These are phyloP conservation scores for Chaetomiaceae sp. DNA, from an alignment of 2,329 filamentous ascomycete genomes.

Conservation along the genomic window DNA sequence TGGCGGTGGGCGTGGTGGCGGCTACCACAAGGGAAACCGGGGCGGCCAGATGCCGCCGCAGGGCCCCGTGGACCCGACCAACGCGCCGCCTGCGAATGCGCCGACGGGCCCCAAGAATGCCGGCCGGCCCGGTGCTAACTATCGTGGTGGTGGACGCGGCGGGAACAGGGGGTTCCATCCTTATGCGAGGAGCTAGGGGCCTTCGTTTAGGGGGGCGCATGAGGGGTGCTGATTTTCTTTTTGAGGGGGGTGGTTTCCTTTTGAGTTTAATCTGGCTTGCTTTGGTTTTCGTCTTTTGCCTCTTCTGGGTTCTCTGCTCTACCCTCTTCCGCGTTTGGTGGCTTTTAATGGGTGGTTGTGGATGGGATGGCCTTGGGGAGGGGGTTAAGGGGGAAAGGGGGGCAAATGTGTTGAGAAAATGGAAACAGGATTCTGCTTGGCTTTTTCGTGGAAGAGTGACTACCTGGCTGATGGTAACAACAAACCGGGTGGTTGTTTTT, in stretches of 20 bases:
- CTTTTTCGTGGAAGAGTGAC: no score
- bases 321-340: no score
- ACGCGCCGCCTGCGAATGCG: conserved; percentile 69
- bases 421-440: no score
- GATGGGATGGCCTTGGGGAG: no score
- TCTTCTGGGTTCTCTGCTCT: no score
- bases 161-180: conserved; percentile 74
- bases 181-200: conserved; percentile 44
- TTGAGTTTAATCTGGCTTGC: neutral
- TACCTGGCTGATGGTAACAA: no score
- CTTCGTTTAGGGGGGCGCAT: neutral
- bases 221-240: no score
- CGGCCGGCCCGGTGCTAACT: conserved; percentile 85
- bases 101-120: conserved; percentile 96
- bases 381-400: no score
- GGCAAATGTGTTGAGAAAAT: no score
- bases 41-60: conserved; percentile 29
- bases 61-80: conserved; percentile 46
- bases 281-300: no score
- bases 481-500: no score
- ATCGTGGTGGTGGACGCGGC: conserved; percentile 81
- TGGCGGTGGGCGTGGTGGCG: conserved; percentile 31
- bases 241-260: neutral
- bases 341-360: no score
- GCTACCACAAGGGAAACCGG: conserved; percentile 32